Conservation (phyloP, 2,329 filamentous ascomycete genomes). For the Nemania sp. region DNA sequence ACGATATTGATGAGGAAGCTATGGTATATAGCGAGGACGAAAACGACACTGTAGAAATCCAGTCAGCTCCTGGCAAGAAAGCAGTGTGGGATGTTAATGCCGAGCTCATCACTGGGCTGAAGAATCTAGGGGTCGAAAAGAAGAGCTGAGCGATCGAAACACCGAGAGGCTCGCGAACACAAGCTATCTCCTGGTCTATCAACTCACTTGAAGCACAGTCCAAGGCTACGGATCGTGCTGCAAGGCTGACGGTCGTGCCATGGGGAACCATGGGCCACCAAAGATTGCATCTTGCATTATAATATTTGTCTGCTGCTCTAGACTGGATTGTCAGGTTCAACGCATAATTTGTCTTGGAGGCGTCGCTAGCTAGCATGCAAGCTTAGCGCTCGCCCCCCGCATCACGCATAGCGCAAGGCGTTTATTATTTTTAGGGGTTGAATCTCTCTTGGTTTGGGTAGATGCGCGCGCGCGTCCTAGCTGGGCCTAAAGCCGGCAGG, state of each 20-base stretch:
- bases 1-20: slow-evolving; percentile 42
- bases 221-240: background rate
- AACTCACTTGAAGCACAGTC: background rate
- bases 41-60: slow-evolving; percentile 25
- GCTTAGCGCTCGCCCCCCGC: background rate
- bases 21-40: slow-evolving; percentile 35
- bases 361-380: background rate
- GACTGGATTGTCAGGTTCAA: slow-evolving; percentile 1
- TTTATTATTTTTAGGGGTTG: slow-evolving; percentile 12
- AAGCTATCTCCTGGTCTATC: background rate
- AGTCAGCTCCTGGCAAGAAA: slow-evolving; percentile 22
- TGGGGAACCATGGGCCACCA: background rate
- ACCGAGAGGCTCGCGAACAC: slow-evolving; percentile 33
- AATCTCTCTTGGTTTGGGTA: slow-evolving; percentile 13
- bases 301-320: slow-evolving; percentile 6
- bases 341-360: background rate
- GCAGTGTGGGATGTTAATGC: slow-evolving; percentile 53
- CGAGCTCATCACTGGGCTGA: slow-evolving; percentile 63
- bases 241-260: background rate
- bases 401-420: slow-evolving; percentile 22
- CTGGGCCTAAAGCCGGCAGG: background rate
- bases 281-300: slow-evolving; percentile 5
- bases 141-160: slow-evolving; percentile 34
- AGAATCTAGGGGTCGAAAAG: slow-evolving; percentile 54
- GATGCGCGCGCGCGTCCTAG: background rate